Evolutionary conservation across 176 grass and related monocot genomes (phyloP), one percentile per base, ranked within the genome.

Genomic region (Triticum timopheevii): DNA sequence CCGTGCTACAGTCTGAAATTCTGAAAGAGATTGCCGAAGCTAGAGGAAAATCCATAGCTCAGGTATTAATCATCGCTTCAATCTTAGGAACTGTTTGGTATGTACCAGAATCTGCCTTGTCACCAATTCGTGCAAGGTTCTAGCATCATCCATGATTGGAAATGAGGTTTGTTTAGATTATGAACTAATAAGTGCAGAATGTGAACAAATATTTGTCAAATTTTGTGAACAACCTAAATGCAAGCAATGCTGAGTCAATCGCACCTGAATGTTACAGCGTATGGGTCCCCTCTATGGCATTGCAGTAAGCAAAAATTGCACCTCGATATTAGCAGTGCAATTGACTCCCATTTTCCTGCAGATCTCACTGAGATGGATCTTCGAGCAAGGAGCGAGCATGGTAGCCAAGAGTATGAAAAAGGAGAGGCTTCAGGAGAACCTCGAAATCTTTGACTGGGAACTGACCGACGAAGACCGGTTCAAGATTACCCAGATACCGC

Each of bases 281-380:
- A 20, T 2, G 3, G 19, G 7, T 9, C 20, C 22, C 20, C 19
- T 20, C 7, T 59, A 59, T 7, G 20, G 56, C 0, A 22, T 59
- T 59, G n/a, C 19, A 22, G 56, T 1, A 8, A 59, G 28, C 28
- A 30, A 1, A 59, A 22, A 59, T 22, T 59, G 19, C 20, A 22
- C 56, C 56, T 59, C 17, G 22, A 22, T 30, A 40, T 83, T 49
- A 63, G 33, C 1, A 22, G 19, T 11, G 27, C 1, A n/a, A 70
- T 24, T 82, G 63, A 86, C 8, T 52, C 0, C 22, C 15, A 1
- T 62, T 82, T 69, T 45, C 33, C 64, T 52, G 52, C 65, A 94
- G 94, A 86, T 97, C 62, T 90, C 92, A 39, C 65, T 94, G 54
- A 89, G 92, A 35, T 94, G 92, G 94, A 66, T 92, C 42, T 77